A percentile compares a stretch with the other conserved stretches of the same genome.
Conservation (phyloP, 768 basidiomycete species). For the Neoboletus subvelutipes region DNA sequence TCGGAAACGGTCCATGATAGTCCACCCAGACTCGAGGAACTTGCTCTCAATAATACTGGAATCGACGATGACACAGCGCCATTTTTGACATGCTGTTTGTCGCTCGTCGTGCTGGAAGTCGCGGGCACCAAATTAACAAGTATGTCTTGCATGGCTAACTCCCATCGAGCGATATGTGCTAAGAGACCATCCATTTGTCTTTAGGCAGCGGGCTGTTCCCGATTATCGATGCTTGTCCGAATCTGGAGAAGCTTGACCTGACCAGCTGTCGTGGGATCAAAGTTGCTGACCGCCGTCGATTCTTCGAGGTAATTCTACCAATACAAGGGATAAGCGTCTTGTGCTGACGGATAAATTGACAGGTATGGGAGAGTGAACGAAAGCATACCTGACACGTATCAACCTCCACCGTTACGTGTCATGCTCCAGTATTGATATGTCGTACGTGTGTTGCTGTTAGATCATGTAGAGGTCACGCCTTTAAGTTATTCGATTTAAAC, state of each 20-base stretch:
- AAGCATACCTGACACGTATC: background rate
- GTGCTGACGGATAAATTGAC: background rate
- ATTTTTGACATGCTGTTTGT: constrained; percentile 52
- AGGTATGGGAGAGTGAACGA: constrained; percentile 30
- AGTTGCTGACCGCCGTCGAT: constrained; percentile 57
- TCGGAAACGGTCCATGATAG: constrained; percentile 9
- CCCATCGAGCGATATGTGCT: background rate
- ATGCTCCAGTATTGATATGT: background rate
- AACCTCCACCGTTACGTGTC: too few species aligned
- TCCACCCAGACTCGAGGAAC: constrained; percentile 43
- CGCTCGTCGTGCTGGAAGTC: constrained; percentile 49
- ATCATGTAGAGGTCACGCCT: too few species aligned
- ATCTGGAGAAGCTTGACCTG: constrained; percentile 55
- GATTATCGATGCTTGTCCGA: constrained; percentile 57
- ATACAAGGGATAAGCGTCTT: constrained; percentile 9
- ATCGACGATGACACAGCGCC: constrained; percentile 57
- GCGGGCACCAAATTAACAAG: constrained; percentile 61
- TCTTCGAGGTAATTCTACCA: constrained; percentile 52
- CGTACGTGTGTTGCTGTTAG: background rate
- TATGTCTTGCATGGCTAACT: constrained; percentile 29
- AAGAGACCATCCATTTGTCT: background rate
- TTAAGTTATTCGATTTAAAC: background rate
- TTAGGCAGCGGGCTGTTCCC: constrained; percentile 53
- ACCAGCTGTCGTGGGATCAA: constrained; percentile 66
- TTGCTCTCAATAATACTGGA: constrained; percentile 58